Base-by-base conservation (phyloP, 2,329 filamentous ascomycete genomes). In the Claviceps monticola region DNA sequence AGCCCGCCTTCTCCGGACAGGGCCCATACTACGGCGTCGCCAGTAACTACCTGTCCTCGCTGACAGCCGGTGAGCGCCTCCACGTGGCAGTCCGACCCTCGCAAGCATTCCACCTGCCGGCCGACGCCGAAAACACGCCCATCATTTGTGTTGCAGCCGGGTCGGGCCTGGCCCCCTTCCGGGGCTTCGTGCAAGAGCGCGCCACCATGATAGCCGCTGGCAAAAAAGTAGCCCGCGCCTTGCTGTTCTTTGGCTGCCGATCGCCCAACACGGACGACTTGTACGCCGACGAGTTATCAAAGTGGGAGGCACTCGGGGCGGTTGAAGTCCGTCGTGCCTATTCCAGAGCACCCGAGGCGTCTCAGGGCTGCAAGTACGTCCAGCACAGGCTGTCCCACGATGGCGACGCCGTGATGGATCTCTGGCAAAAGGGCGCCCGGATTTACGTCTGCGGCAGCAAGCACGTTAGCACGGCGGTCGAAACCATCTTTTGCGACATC, bases 241-340 rank as follows among this genome's bases (percentile, higher is more conserved):
- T 86, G n/a, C 70, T 86, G 1, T 84, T 84, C 68, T 74, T 79
- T 57, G 83, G 83, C 5, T 85, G 81, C 61, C 75, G 78, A 14
- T 61, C 68, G 5, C 73, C 75, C 1, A 71, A 69, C 0, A 62
- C 67, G 13, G 83, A 86, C 56, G 72, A 79, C 42, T 60, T 86
- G 0, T 86, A 86, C 64, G 66, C 71, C 0, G 73, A 75, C 0
- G 75, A 81, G 55, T 64, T 86, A 3, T 71, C 73, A 14, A 62
- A 60, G 6, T 88, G 84, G 84, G 73, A 81, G 59, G 55, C 61
- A 1, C 60, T 71, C 0, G 83, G 83, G 2, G 80, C 75, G 0
- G 79, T 87, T 0, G 71, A 74, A 3, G 72, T 87, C 2, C 70
- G 73, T 0, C 73, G 77, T 56, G 79, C 82, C 0, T 86, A 75